A percentile compares a stretch with the other conserved stretches of the same genome.
phyloP scores from a whole-genome alignment of 2,329 filamentous ascomycete species.

The Aureobasidium sp. region DNA sequence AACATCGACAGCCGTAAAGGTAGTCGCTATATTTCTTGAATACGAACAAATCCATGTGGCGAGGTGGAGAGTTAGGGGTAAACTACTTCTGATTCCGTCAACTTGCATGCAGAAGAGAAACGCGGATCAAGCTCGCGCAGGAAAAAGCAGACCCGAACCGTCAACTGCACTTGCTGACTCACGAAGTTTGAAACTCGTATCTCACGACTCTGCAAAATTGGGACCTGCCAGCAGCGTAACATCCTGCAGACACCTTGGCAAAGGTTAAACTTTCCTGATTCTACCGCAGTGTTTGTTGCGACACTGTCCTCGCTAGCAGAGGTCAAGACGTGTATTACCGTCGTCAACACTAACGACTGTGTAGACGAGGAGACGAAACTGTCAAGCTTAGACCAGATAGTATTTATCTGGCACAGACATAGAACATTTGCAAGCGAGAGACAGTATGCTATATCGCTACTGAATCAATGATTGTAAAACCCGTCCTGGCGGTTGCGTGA shows the following conservation, averaged over 20 bases:
- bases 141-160: background rate
- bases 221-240: background rate
- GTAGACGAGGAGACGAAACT: background rate
- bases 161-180: background rate
- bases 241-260: background rate
- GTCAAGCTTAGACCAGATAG: background rate
- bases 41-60: background rate
- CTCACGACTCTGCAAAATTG: conserved; percentile 1
- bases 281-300: background rate
- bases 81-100: background rate
- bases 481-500: background rate
- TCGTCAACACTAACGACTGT: background rate
- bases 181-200: background rate
- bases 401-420: background rate
- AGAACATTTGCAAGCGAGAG: background rate
- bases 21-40: background rate
- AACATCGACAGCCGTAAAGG: background rate
- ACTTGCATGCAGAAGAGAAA: background rate
- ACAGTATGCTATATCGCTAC: background rate
- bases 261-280: background rate
- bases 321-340: background rate
- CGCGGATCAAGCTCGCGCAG: background rate
- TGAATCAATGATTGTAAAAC: background rate
- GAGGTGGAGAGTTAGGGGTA: background rate
- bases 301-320: background rate